Conservation (phyloP, 208 protist genomes). For the Phytomonas francai region DNA sequence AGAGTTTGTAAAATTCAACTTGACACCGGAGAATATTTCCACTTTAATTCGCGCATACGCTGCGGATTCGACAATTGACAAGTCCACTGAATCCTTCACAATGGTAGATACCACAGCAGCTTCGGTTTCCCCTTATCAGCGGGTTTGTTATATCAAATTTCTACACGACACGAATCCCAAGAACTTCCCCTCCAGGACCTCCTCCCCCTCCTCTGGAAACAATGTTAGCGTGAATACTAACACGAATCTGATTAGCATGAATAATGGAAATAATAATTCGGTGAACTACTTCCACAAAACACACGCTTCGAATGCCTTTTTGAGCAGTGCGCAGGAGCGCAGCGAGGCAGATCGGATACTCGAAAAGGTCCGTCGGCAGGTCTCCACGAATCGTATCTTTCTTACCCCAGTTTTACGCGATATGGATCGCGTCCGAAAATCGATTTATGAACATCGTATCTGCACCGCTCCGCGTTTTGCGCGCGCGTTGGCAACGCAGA, state of each 20-base stretch:
- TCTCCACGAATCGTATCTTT: conserved; percentile 69
- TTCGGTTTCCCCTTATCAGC: conserved; percentile 5
- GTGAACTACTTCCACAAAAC: conserved; percentile 55
- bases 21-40: conserved; percentile 57
- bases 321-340: conserved; percentile 17
- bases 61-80: too few species aligned
- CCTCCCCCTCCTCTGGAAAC: too few species aligned
- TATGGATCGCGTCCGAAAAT: conserved; percentile 79
- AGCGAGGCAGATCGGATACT: conserved; percentile 35
- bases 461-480: conserved; percentile 79
- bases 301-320: conserved; percentile 42
- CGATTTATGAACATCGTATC: conserved; percentile 79
- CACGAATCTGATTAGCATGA: conserved; percentile 6
- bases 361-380: conserved; percentile 36
- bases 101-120: conserved; percentile 3
- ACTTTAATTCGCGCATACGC: conserved; percentile 57
- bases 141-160: conserved; percentile 70
- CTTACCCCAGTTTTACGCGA: conserved; percentile 81
- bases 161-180: conserved; percentile 57
- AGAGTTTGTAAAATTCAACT: conserved; percentile 61
- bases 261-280: conserved; percentile 11
- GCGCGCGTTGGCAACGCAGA: conserved; percentile 71
- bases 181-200: too few species aligned
- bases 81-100: too few species aligned
- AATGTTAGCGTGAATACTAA: conserved; percentile 14